Evolutionary conservation across 257 asterid genomes (phyloP).

Genomic region (Scutellaria galericulata): DNA sequence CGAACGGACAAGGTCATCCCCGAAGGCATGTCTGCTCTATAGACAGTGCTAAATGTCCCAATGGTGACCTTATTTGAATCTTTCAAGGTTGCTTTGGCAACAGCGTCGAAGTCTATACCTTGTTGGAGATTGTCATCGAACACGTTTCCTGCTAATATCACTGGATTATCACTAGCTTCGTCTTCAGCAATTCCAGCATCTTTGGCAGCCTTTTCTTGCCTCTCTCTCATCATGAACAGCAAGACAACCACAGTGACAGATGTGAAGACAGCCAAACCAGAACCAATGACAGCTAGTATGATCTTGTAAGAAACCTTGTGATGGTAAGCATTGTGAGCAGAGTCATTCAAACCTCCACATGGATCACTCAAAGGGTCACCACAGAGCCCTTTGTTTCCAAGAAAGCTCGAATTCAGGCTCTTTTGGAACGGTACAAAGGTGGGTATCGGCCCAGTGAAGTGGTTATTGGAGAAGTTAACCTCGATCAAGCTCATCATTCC

Average conservation of each 20-base stretch:
- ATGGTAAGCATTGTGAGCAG: conserved; percentile 50
- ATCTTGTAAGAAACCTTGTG: conserved; percentile 88
- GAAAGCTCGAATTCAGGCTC: conserved; percentile 79
- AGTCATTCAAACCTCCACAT: conserved; percentile 61
- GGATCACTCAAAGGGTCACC: conserved; percentile 76
- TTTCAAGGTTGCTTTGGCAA: conserved; percentile 72
- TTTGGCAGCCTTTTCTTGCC: conserved; percentile 75
- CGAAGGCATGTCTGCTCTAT: conserved; percentile 95
- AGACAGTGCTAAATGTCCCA: conserved; percentile 89
- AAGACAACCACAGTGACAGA: conserved; percentile 76
- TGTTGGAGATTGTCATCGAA: conserved; percentile 83
- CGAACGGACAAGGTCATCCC: conserved; percentile 82
- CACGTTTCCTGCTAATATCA: conserved; percentile 78
- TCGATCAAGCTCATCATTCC: conserved; percentile 96
- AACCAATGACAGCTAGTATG: conserved; percentile 78
- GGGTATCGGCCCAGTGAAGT: conserved; percentile 77
- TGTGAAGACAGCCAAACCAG: conserved; percentile 83
- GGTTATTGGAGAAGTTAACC: conserved; percentile 90
- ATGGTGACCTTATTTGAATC: conserved; percentile 69
- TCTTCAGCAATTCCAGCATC: conserved; percentile 42
- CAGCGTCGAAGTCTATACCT: conserved; percentile 87
- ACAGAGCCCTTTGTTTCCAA: conserved; percentile 84
- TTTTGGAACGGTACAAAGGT: conserved; percentile 81
- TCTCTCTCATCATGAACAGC: conserved; percentile 93
- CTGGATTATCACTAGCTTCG: conserved; percentile 55